Base-by-base conservation (phyloP, 2,329 filamentous ascomycete genomes). In the Daldinia sp. region DNA sequence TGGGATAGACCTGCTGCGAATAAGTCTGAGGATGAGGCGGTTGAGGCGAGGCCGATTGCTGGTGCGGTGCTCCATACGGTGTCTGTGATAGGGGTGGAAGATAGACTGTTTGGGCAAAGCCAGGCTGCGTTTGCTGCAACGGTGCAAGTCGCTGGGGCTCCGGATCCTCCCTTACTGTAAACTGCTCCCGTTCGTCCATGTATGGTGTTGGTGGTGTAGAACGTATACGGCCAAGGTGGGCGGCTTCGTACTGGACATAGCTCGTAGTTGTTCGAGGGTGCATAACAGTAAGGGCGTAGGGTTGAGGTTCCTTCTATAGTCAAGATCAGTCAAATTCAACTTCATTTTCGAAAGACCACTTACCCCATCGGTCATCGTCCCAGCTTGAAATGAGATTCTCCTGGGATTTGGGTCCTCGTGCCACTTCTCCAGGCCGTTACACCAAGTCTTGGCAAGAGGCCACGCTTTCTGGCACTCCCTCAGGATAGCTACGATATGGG, bases 361-460 rank as follows among this genome's bases (percentile, higher is more conserved):
- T 71, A 79, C 78, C 57, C 82, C 81, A 50, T 85, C 82, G 6
- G 81, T 80, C 83, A 85, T 84, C 49, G 81, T 80, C 9, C 78
- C 79, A 15, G 67, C 68, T 59, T 84, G 80, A 11, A 77, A 73
- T 13, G 74, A 76, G 4, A 77, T 72, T 2, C 77, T 72, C 27
- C 75, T 71, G 11, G 77, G 76, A 54, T 78, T 79, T 5, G 81
- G 77, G 58, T 82, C 79, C 23, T 76, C 76, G 43, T 77, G 79
- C 70, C 83, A 83, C 39, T 78, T 79, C 50, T 82, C 79, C 2
- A 85, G 72, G 0, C 80, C 78, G 5, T 81, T 80, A n/a, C 81
- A 77, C 83, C 83, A 85, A 5, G 82, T 78, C n/a, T 76, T 75
- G 1, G 83, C 82, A 5, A 85, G 74, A 0, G 83, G 82, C 83